Percentiles rank a stretch among this genome's conserved stretches.
Conservation (phyloP, 768 basidiomycete species). For the Tricholoma matsutake region DNA sequence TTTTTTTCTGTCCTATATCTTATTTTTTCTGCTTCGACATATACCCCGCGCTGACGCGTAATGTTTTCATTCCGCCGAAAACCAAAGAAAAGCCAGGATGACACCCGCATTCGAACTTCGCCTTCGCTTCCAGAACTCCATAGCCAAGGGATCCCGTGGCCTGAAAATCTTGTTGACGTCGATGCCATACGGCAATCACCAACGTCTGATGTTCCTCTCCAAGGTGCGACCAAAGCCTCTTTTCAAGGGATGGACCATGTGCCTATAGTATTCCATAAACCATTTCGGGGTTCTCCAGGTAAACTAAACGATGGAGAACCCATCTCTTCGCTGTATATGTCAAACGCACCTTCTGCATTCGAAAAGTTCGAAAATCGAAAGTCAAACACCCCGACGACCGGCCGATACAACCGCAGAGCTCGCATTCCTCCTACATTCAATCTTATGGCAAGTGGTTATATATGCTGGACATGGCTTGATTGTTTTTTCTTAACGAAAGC, state of each 20-base stretch:
- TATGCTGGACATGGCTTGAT: neutral
- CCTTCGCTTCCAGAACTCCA: conserved; percentile 78
- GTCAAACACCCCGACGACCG: conserved; percentile 34
- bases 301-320: conserved; percentile 41
- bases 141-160: conserved; percentile 80
- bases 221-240: conserved; percentile 73
- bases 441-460: conserved; percentile 58
- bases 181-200: conserved; percentile 54
- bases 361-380: conserved; percentile 62
- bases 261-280: conserved; percentile 81
- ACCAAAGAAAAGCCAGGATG: conserved; percentile 48
- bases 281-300: conserved; percentile 59
- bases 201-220: conserved; percentile 35
- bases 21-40: conserved; percentile 16
- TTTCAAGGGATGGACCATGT: conserved; percentile 48
- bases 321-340: conserved; percentile 73
- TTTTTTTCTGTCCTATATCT: conserved; percentile 18
- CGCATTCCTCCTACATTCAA: conserved; percentile 79
- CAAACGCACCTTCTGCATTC: conserved; percentile 59
- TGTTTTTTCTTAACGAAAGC: conserved; percentile 15
- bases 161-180: conserved; percentile 76
- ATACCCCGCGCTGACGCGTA: conserved; percentile 15
- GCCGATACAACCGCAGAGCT: conserved; percentile 59
- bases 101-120: conserved; percentile 59
- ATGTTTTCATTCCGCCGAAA: conserved; percentile 82